These are phyloP conservation scores for Komagataella phaffii DNA, from an alignment of 805 yeast species.

Conservation along the genomic window DNA sequence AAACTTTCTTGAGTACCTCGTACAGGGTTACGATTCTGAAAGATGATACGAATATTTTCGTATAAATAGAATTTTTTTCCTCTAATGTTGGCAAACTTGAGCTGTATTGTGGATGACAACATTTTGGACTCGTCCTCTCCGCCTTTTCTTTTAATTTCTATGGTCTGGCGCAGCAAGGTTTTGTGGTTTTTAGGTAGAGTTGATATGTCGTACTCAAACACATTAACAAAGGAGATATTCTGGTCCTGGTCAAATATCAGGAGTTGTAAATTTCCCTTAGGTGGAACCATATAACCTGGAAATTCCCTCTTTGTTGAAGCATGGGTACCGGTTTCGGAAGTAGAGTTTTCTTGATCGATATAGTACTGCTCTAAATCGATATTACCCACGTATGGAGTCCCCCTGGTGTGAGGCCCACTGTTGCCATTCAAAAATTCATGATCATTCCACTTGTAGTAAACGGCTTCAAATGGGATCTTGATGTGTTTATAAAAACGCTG, in stretches of 20 bases:
- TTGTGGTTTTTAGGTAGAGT: conserved; percentile 12
- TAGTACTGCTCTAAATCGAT: conserved; percentile 14
- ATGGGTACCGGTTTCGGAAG: neutral
- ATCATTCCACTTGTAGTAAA: conserved; percentile 9
- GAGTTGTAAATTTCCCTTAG: conserved; percentile 15
- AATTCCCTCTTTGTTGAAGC: conserved; percentile 9
- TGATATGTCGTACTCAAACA: conserved; percentile 14
- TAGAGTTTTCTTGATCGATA: conserved; percentile 8
- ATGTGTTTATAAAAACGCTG: conserved; percentile 4
- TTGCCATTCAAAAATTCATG: neutral
- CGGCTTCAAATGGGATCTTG: conserved; percentile 12
- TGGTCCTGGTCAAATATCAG: conserved; percentile 17
- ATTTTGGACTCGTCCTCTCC: neutral
- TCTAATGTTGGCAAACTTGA: conserved; percentile 13
- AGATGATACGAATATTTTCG: conserved; percentile 17
- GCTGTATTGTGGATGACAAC: conserved; percentile 13
- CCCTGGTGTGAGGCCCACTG: neutral
- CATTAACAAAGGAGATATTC: conserved; percentile 11
- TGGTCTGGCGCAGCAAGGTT: conserved; percentile 11
- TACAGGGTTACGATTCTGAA: conserved; percentile 8
- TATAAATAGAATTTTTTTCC: conserved; percentile 13
- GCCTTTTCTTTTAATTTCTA: neutral
- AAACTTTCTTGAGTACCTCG: neutral
- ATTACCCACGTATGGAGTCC: conserved; percentile 17
- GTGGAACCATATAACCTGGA: conserved; percentile 16